These are phyloP conservation scores for Ceratobasidium sp. DNA, from an alignment of 1,284 basidiomycete genomes.

Conservation along the genomic window DNA sequence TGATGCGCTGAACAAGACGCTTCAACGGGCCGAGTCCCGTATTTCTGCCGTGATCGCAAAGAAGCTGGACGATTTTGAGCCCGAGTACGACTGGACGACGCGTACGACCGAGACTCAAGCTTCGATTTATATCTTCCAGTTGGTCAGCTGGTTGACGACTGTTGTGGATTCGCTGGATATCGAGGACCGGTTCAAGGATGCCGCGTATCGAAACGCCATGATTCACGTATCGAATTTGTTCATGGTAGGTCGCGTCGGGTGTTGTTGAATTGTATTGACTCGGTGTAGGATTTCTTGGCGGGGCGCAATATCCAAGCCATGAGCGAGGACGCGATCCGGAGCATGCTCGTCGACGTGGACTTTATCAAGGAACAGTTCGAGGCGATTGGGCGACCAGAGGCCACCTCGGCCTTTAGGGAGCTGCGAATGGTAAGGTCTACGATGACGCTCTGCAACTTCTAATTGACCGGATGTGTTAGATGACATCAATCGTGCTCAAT, in stretches of 20 bases:
- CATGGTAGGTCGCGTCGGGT: slow-evolving; percentile 61
- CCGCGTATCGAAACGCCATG: slow-evolving; percentile 86
- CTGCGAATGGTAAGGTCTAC: slow-evolving; percentile 70
- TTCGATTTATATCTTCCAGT: slow-evolving; percentile 92
- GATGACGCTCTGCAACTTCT: slow-evolving; percentile 35
- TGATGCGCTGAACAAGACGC: slow-evolving; percentile 61
- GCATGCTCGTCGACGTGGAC: slow-evolving; percentile 80
- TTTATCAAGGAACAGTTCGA: slow-evolving; percentile 86
- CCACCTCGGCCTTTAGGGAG: slow-evolving; percentile 80
- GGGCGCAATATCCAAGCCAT: slow-evolving; percentile 78
- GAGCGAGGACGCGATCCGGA: slow-evolving; percentile 88
- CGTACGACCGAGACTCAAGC: slow-evolving; percentile 68
- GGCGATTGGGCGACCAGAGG: slow-evolving; percentile 70
- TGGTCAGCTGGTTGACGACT: slow-evolving; percentile 95
- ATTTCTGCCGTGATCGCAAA: slow-evolving; percentile 85
- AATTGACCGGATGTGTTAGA: slow-evolving; percentile 56
- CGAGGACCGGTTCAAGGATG: slow-evolving; percentile 83
- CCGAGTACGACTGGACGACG: slow-evolving; percentile 92
- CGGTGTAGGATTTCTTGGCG: slow-evolving; percentile 72
- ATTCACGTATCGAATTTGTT: slow-evolving; percentile 85
- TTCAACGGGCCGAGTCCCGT: slow-evolving; percentile 74
- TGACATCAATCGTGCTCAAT: slow-evolving; percentile 74
- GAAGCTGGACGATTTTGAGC: slow-evolving; percentile 95
- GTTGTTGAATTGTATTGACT: slow-evolving; percentile 28
- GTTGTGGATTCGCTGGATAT: slow-evolving; percentile 93